Base-by-base conservation (phyloP, 2,329 filamentous ascomycete genomes). In the Aurifilum marmelostoma region DNA sequence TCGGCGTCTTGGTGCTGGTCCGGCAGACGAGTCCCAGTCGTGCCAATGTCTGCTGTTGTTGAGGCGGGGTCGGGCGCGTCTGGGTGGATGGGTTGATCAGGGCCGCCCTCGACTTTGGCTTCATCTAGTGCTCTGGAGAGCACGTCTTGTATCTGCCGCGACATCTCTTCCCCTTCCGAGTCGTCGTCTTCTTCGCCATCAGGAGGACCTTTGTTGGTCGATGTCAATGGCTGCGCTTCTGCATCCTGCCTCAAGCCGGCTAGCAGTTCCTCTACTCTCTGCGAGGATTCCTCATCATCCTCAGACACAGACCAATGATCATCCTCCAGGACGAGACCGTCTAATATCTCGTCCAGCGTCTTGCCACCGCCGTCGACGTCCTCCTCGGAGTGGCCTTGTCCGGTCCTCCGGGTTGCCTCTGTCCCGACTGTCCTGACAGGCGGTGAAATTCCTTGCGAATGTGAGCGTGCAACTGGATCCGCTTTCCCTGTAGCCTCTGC, bases 81-180 rank as follows among this genome's bases (percentile, higher is more conserved):
- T 5, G 37, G 39, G 16, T 18, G 24, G 58, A 24, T 43, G n/a
- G 64, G 54, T 27, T 27, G n/a, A 14, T 11, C 72, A 7, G 67
- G 34, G 14, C n/a, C 39, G 16, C 72, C 75, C 56, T 78, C 77
- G 67, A 83, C 74, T 50, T 81, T 79, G 16, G 78, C 76, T 72
- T 86, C 84, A 66, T 87, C 85, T 16, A 80, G 75, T 62, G 83
- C 80, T 37, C 79, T 79, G 3, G 81, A 79, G 18, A 88, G 79
- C 11, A 86, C 76, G 21, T 81, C 75, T 52, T 84, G 78, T 4
- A 83, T 78, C 63, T 85, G 79, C 5, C 75, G 76, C 5, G 75
- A 75, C 83, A 86, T 87, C 2, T 73, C 73, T 43, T 87, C 84
- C 0, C 82, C 82, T n/a, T 87, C 85, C 0, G 85, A 87, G 72